Base-by-base conservation (phyloP, 805 yeast species). In the Candida alai region DNA sequence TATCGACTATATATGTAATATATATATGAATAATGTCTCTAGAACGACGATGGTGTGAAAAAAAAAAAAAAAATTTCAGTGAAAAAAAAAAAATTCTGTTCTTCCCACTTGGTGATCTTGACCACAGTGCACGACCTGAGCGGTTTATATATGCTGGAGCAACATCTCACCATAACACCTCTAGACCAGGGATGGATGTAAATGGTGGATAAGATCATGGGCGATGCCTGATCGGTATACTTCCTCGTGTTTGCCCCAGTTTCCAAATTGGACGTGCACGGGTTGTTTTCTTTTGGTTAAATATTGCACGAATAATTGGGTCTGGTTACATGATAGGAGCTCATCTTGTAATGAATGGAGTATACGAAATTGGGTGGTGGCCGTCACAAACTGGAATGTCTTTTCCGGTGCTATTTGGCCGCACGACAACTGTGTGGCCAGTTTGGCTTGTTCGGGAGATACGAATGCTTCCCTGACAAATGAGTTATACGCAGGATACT, bases 321-420 rank as follows among this genome's bases (percentile, higher is more conserved):
- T 62, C 47, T 84, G 93, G 3, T 56, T 54, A 17, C 60, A 36
- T 2, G 75, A 58, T 14, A 86, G 55, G 11, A 86, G 65, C 50
- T 85, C 94, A 56, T 86, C 95, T 12, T 68, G 51, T 3, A 56
- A 51, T 3, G 93, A 82, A 24, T 85, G 89, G 2, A 80, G 52
- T 0, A 84, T 49, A 28, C 63, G 51, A 5, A 71, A 42, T 5
- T 44, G 35, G 3, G 44, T 35, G 5, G 35, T 27, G 6, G n/a
- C 21, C 8, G 24, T n/a, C 11, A 33, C 25, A 11, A 32, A 20
- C 2, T 9, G 13, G 27, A 30, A 30, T 23, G 27, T 12, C 17
- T 15, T 18, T n/a, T n/a, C n/a, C n/a, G n/a, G n/a, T 13, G 27
- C 17, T 6, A 26, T 15, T 23, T 19, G 26, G 1, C 16, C n/a